Conservation (phyloP, 1,284 basidiomycete species). For the Pseudozyma flocculosa region DNA sequence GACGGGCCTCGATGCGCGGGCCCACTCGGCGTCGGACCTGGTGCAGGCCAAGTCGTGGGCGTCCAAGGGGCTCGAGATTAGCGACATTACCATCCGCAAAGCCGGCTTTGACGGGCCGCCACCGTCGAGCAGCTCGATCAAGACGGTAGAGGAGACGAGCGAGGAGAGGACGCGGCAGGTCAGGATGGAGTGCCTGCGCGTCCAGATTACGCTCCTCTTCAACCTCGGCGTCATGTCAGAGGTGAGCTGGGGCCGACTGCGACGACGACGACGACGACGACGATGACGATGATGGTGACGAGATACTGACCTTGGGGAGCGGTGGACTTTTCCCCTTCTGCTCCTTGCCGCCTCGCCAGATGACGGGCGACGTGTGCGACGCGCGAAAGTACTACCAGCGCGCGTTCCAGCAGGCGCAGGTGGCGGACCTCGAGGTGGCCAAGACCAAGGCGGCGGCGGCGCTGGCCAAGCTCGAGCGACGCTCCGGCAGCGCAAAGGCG, state of each 20-base stretch:
- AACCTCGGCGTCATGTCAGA: conserved; percentile 46
- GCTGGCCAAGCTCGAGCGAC: conserved; percentile 24
- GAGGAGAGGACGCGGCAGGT: conserved; percentile 39
- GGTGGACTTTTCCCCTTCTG: neutral
- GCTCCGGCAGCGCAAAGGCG: no score
- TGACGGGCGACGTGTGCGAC: conserved; percentile 37
- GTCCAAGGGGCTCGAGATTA: conserved; percentile 48
- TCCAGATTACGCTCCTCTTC: conserved; percentile 52
- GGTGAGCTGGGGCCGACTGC: conserved; percentile 1
- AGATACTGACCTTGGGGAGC: no score
- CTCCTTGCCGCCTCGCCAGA: conserved; percentile 3
- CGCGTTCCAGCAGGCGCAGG: conserved; percentile 18
- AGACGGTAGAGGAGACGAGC: conserved; percentile 9
- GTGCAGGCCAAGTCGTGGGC: conserved; percentile 53
- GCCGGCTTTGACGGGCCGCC: conserved; percentile 34
- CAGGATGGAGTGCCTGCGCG: conserved; percentile 42
- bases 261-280: neutral
- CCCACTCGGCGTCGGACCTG: conserved; percentile 12
- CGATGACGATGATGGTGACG: neutral
- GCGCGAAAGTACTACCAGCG: conserved; percentile 38
- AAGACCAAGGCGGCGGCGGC: conserved; percentile 26
- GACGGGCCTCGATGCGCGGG: conserved; percentile 1
- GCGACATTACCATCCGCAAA: conserved; percentile 35
- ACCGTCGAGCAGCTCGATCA: neutral
- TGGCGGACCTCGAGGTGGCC: conserved; percentile 18